Percentiles rank a stretch among this genome's conserved stretches.
Evolutionary conservation across 192 early-diverging fungal genomes (phyloP).

Genomic region (Entomortierella chlamydospora): DNA sequence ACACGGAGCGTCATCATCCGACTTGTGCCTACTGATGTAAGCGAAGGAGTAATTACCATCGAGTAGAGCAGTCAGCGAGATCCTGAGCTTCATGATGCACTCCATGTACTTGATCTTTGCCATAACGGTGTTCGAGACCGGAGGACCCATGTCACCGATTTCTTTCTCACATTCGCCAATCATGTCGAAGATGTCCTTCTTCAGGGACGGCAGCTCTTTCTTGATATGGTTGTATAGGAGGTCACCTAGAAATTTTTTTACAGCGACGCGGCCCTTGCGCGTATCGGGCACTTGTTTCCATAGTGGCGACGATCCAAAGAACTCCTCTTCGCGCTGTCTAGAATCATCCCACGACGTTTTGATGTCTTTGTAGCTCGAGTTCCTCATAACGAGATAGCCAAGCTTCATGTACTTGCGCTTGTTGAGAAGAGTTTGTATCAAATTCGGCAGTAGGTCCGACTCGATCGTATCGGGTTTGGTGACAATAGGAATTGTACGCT

Average conservation of each 20-base stretch:
- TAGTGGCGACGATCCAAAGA: conserved; percentile 32
- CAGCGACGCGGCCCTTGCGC: conserved; percentile 24
- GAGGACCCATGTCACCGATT: conserved; percentile 6
- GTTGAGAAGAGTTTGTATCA: conserved; percentile 37
- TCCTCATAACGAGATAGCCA: conserved; percentile 46
- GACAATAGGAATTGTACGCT: conserved; percentile 48
- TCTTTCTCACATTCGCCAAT: conserved; percentile 14
- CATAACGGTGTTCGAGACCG: background rate
- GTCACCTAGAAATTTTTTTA: conserved; percentile 32
- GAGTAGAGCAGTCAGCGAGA: conserved; percentile 19
- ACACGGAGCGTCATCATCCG: background rate
- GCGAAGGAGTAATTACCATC: conserved; percentile 35
- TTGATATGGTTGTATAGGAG: conserved; percentile 29
- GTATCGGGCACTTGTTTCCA: conserved; percentile 27
- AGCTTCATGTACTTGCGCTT: conserved; percentile 44
- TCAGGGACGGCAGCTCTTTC: conserved; percentile 31
- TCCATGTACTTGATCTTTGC: conserved; percentile 35
- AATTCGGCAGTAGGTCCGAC: conserved; percentile 27
- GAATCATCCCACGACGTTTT: conserved; percentile 35
- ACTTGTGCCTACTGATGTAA: conserved; percentile 16
- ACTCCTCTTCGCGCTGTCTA: conserved; percentile 17
- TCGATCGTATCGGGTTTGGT: conserved; percentile 49
- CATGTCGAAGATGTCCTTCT: conserved; percentile 10
- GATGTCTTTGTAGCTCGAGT: conserved; percentile 41
- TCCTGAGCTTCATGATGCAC: conserved; percentile 25